These are phyloP conservation scores for Nannochloropsis oceanica DNA, from an alignment of 108 stramenopile genomes.

Conservation along the genomic window DNA sequence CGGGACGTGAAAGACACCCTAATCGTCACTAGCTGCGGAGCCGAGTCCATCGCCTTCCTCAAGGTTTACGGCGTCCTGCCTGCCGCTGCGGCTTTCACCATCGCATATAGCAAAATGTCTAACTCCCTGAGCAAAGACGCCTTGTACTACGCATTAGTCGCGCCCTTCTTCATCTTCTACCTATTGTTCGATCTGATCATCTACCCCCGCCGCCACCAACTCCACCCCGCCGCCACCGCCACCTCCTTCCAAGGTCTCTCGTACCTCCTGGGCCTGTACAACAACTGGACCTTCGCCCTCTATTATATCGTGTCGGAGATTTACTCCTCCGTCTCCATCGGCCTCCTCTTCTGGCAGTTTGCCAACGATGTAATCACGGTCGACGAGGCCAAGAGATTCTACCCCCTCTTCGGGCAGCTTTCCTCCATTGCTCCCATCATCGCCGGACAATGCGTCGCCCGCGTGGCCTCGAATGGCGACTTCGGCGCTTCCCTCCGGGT, in stretches of 20 bases:
- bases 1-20: constrained; percentile 90
- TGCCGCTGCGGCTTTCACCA: constrained; percentile 33
- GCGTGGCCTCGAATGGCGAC: constrained; percentile 8
- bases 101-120: constrained; percentile 69
- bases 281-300: constrained; percentile 80
- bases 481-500: constrained; percentile 59
- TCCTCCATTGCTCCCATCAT: constrained; percentile 70
- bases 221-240: constrained; percentile 59
- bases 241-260: constrained; percentile 41
- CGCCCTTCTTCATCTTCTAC: constrained; percentile 85
- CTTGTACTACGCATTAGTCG: constrained; percentile 70
- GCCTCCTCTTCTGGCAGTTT: constrained; percentile 92
- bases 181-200: constrained; percentile 60
- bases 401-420: constrained; percentile 88
- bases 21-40: constrained; percentile 86
- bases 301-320: constrained; percentile 83
- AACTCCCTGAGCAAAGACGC: constrained; percentile 55
- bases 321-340: constrained; percentile 79
- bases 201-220: constrained; percentile 56
- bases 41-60: constrained; percentile 71
- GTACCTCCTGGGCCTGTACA: constrained; percentile 50
- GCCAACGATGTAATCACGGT: constrained; percentile 84
- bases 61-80: constrained; percentile 47
- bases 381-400: constrained; percentile 76
- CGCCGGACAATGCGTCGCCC: constrained; percentile 69